These are phyloP conservation scores for Fusarium pseudonygamai DNA, from an alignment of 2,329 filamentous ascomycete species.

Conservation along the genomic window DNA sequence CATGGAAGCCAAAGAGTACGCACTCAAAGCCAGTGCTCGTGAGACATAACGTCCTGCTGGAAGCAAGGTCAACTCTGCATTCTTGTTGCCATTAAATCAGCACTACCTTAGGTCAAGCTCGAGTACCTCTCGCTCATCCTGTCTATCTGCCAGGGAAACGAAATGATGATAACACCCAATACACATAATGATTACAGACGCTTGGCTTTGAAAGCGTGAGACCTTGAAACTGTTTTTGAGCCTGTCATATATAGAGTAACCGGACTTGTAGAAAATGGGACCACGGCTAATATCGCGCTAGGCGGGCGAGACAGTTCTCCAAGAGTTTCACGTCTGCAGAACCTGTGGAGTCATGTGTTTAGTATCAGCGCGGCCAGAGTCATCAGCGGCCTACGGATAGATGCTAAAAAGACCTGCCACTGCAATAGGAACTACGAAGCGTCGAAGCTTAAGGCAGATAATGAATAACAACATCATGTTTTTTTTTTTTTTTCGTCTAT, in stretches of 20 bases:
- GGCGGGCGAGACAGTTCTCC: neutral
- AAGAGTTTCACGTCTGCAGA: neutral
- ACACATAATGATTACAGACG: neutral
- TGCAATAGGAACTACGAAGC: neutral
- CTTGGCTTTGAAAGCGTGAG: neutral
- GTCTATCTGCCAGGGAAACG: rapidly evolving
- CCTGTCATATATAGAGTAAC: neutral
- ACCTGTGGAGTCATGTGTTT: no score
- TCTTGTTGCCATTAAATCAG: neutral
- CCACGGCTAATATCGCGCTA: neutral
- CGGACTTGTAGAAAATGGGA: neutral
- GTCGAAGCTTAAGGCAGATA: neutral
- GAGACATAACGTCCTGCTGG: neutral
- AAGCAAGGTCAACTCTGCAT: neutral
- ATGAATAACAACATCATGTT: neutral
- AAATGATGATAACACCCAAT: neutral
- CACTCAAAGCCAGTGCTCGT: neutral
- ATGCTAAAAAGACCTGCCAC: neutral
- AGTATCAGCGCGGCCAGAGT: no score
- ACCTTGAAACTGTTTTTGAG: neutral
- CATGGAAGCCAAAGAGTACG: neutral
- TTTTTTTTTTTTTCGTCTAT: neutral
- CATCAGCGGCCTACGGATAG: no score
- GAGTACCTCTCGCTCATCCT: neutral
- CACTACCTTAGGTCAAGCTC: neutral